phyloP scores from a whole-genome alignment of 805 yeast species.

The Priceomyces melissophilus region DNA sequence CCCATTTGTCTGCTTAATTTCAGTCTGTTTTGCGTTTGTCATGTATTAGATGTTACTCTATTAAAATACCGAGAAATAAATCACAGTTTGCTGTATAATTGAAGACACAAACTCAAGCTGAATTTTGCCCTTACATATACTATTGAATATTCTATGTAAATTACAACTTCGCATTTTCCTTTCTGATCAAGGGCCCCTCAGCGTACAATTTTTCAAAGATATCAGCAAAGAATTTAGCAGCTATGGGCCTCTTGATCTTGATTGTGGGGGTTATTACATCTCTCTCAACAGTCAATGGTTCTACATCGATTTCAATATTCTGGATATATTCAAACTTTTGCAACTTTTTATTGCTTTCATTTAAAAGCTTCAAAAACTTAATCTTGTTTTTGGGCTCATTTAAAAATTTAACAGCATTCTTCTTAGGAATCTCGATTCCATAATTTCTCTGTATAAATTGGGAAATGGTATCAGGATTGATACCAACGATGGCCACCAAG shows the following conservation, averaged over 20 bases:
- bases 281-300: conserved; percentile 37
- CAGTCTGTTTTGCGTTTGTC: too few species aligned
- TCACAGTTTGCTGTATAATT: too few species aligned
- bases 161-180: conserved; percentile 2
- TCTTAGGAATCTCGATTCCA: conserved; percentile 5
- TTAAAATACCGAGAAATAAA: too few species aligned
- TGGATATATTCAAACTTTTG: conserved; percentile 38
- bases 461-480: conserved; percentile 17
- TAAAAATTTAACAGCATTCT: conserved; percentile 19
- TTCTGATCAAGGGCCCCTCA: conserved; percentile 28
- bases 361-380: conserved; percentile 20
- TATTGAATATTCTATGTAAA: not conserved
- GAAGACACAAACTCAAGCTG: too few species aligned
- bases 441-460: conserved; percentile 15
- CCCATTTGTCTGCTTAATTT: too few species aligned
- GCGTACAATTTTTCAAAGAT: conserved; percentile 29
- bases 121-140: too few species aligned
- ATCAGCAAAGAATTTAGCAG: conserved; percentile 24
- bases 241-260: conserved; percentile 40
- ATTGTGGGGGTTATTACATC: conserved; percentile 42
- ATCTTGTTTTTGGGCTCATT: conserved; percentile 20
- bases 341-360: conserved; percentile 19
- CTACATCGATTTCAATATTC: conserved; percentile 33
- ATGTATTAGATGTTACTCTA: too few species aligned
- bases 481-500: conserved; percentile 29